Base-by-base conservation (phyloP, 1,284 basidiomycete species). In the Cryptococcus deneoformans region DNA sequence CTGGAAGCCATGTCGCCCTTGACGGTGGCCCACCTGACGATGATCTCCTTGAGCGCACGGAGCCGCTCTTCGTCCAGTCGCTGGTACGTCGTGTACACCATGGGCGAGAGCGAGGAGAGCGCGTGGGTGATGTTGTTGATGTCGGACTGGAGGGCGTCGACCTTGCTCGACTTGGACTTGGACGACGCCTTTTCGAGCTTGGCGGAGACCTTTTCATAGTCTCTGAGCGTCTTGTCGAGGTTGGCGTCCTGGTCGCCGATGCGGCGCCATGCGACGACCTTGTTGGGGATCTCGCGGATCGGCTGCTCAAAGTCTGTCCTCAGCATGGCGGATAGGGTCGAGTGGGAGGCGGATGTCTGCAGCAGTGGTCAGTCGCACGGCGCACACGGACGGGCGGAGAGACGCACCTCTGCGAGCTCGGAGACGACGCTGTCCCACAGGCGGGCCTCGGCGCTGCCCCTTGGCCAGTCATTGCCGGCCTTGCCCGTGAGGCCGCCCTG, bases 11-110 rank as follows among this genome's bases (percentile, higher is more conserved):
- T 67, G 54, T 79, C 78, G 1, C 68, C 70, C 35, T 70, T 64
- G 12, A 70, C 61, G 0, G 77, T 79, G 5, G 73, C 72, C 70
- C 72, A 79, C 42, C 76, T 67, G 9, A 78, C 73, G 9, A 71
- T 56, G 24, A 76, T 58, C 63, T 79, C 77, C 57, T 79, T 79
- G 35, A 78, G 57, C 10, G 60, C 59, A 5, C 64, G 62, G 24
- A 79, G 60, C 11, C 78, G 64, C 37, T 70, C 68, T 53, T 74
- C 71, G 38, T 78, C 77, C 16, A 77, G 59, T 7, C 64, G 50
- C 53, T 79, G 78, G 59, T 74, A 77, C 0, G 75, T 70, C 1
- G 67, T 66, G 54, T 73, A 76, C 12, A 74, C 70, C 62, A 69
- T 69, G 1, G 77, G 77, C 11, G 73, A 67, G 9, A 72, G 62